Conservation (phyloP, 768 basidiomycete species). For the Suillus cothurnatus region DNA sequence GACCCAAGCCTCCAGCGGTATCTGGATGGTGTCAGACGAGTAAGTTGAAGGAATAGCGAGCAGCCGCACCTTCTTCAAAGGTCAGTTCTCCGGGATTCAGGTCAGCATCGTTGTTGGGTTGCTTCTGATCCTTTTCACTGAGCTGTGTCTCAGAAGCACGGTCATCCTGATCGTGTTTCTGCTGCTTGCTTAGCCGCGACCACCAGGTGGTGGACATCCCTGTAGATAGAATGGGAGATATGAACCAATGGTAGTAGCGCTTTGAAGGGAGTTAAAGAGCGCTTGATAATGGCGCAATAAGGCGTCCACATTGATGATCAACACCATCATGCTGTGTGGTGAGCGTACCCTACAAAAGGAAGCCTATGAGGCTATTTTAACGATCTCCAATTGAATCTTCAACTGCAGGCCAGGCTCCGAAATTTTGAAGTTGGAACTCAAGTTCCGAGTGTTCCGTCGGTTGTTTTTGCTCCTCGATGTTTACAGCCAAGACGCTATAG, state of each 20-base stretch:
- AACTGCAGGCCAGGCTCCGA: neutral
- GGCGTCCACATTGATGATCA: too few species aligned
- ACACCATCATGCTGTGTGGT: neutral
- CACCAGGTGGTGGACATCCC: conserved; percentile 12
- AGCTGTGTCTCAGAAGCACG: neutral
- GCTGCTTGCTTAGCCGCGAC: conserved; percentile 10
- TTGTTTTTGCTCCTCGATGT: too few species aligned
- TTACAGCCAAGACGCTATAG: too few species aligned
- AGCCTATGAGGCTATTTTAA: neutral
- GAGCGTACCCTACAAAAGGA: neutral
- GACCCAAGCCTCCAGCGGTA: conserved; percentile 57
- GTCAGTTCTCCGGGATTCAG: conserved; percentile 47
- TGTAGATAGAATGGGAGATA: neutral
- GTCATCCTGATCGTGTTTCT: neutral
- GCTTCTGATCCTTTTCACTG: conserved; percentile 5
- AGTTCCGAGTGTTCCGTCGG: too few species aligned
- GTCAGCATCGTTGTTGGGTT: conserved; percentile 18
- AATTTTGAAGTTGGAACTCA: neutral
- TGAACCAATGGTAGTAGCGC: neutral
- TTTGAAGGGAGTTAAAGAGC: neutral
- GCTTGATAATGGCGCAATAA: neutral
- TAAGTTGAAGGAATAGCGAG: neutral
- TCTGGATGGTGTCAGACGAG: conserved; percentile 30
- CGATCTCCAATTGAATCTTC: neutral
- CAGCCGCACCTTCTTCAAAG: conserved; percentile 48